Percentiles rank a stretch among this genome's conserved stretches.
Conservation (phyloP, 768 basidiomycete genomes). For the Paxillus rubicundulus region DNA sequence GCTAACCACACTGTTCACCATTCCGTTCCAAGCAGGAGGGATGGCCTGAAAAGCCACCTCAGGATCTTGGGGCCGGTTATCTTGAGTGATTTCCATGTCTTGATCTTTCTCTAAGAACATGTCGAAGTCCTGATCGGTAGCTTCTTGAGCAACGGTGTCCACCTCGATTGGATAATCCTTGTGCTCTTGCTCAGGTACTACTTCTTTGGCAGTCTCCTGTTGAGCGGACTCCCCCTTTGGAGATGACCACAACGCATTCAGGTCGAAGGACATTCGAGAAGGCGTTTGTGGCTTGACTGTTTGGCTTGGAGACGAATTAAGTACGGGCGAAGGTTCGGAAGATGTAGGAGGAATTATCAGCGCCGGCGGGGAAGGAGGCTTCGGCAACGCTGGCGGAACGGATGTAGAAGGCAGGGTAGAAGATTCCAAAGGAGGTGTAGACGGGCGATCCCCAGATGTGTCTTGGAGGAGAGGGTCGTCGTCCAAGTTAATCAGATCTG, state of each 20-base stretch:
- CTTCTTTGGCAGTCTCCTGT: conserved; percentile 20
- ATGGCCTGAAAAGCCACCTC: conserved; percentile 53
- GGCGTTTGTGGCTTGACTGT: conserved; percentile 42
- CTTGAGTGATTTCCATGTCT: conserved; percentile 29
- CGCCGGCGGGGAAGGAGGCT: conserved; percentile 29
- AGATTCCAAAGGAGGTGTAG: conserved; percentile 16
- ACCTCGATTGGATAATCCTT: conserved; percentile 48
- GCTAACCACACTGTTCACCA: conserved; percentile 42
- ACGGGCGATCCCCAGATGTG: conserved; percentile 18
- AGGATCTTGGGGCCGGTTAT: conserved; percentile 35
- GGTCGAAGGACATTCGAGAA: conserved; percentile 60
- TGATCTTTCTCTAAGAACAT: conserved; percentile 73
- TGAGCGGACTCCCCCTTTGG: conserved; percentile 34
- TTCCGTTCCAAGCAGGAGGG: conserved; percentile 71
- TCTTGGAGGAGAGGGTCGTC: conserved; percentile 49
- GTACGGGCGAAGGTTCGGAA: conserved; percentile 24
- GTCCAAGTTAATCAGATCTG: conserved; percentile 76
- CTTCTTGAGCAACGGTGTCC: conserved; percentile 36
- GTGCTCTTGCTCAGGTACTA: conserved; percentile 30
- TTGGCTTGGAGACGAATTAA: conserved; percentile 22
- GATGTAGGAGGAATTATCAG: conserved; percentile 50
- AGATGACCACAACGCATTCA: conserved; percentile 69
- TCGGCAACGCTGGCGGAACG: conserved; percentile 11
- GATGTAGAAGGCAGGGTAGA: conserved; percentile 6
- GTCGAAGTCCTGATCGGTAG: conserved; percentile 82